Evolutionary conservation across 75 land plant genomes (phyloP), one percentile per base, ranked within the genome.

Genomic region (Adiantum capillusveneris): DNA sequence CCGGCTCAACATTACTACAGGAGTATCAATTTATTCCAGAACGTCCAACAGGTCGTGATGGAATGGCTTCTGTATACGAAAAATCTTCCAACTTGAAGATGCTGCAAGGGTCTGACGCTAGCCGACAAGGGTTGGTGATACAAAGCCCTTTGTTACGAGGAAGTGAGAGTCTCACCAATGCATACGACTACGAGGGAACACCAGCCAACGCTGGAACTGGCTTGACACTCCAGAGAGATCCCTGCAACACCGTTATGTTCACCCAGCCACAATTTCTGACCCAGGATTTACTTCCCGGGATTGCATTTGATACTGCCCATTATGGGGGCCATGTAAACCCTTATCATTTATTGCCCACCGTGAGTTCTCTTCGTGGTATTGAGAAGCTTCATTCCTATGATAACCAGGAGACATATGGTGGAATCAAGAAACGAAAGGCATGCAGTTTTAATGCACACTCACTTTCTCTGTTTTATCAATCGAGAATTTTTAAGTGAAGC

Each of bases 21-120:
- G 97, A 88, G 34, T 75, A 75, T 60, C 91, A 79, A 65, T 88
- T 81, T 60, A 70, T 80, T 20, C 81, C 82, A 21, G 86, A 86
- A 60, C 78, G 81, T 58, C 79, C 97, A 49, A 75, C 65, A 44
- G 65, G 74, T 44, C 68, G 86, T 43, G 31, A 71, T 34, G 41
- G 56, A 19, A 46, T 46, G 21, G 50, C 68, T 63, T 81, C 79
- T 54, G 28, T 70, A 29, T 69, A 73, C 82, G 97, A 83, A 6
- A 75, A 68, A 53, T 50, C 64, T 19, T 19, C 62, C 29, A 68
- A 62, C 43, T 60, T 82, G 28, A 72, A 73, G 31, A 16, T 25
- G 16, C 9, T 26, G 5, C 31, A 14, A 11, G 31, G 5, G 2
- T 16, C 17, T 2, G 31, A 54, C 1, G 1, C 18, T 11, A 2